Evolutionary conservation across 257 asterid genomes (phyloP).

Genomic region (Lycium ferocissimum): DNA sequence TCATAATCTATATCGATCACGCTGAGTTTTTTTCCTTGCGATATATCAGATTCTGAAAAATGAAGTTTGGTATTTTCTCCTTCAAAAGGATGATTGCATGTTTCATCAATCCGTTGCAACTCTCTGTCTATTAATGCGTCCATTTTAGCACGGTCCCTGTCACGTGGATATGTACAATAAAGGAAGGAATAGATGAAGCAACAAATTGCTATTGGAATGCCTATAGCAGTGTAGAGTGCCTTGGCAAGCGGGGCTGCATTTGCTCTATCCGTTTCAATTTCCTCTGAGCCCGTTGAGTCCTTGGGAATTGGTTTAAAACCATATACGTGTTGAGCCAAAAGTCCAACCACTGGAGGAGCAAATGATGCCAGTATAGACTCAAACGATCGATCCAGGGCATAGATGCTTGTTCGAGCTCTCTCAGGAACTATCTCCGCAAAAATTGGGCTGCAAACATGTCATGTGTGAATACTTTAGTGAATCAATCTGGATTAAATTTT

Average conservation of each 20-base stretch:
- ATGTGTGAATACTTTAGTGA: not conserved
- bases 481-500: not conserved
- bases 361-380: slow-evolving; percentile 84
- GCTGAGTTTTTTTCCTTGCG: slow-evolving; percentile 41
- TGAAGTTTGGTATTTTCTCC: slow-evolving; percentile 41
- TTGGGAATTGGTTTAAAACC: slow-evolving; percentile 66
- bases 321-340: slow-evolving; percentile 65
- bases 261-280: slow-evolving; percentile 49
- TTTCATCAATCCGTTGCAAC: slow-evolving; percentile 46
- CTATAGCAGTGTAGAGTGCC: slow-evolving; percentile 89
- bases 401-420: slow-evolving; percentile 21
- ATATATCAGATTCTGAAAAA: slow-evolving; percentile 36
- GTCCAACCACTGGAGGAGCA: slow-evolving; percentile 85
- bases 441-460: slow-evolving; percentile 10
- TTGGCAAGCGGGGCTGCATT: slow-evolving; percentile 82
- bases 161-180: slow-evolving; percentile 16
- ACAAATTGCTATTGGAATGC: slow-evolving; percentile 75
- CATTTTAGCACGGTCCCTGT: slow-evolving; percentile 72
- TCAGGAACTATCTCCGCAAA: slow-evolving; percentile 24
- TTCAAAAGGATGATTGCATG: not conserved
- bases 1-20: slow-evolving; percentile 51
- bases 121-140: slow-evolving; percentile 65
- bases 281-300: not conserved
- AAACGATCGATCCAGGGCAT: slow-evolving; percentile 19
- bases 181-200: slow-evolving; percentile 52